Evolutionary conservation across 2,329 filamentous ascomycete genomes (phyloP), one percentile per base, ranked within the genome.

Genomic region (Chaetomiaceae sp.): DNA sequence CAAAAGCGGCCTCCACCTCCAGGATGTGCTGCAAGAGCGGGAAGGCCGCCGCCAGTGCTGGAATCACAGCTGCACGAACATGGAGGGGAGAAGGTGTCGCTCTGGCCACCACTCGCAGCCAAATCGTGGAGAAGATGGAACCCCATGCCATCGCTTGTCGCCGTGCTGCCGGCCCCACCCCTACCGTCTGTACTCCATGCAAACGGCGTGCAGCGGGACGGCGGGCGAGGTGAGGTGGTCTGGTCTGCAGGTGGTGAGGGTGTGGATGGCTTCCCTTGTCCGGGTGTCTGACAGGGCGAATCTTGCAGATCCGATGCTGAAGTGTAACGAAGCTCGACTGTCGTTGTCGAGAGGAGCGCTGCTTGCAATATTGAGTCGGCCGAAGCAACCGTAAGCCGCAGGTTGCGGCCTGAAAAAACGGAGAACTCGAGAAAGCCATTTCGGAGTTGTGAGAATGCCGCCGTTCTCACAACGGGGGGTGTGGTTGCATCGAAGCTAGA

Each of bases 21-120:
- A 49, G n/a, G n/a, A n/a, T 55, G 51, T 58, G 57, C 67, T 72
- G 71, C 71, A 74, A 66, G 69, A 68, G 68, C 70, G 70, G 71
- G 69, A 72, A 74, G 53, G 54, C 53, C 57, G 60, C 59, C 51
- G 56, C 55, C 43, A 49, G 44, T 47, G 48, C 47, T 53, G 46
- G 47, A 56, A 44, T 43, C 46, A 58, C 42, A 54, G 54, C 54
- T 57, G 57, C 58, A 58, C 56, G 55, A 50, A 51, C 48, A 57
- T 50, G 40, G 44, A 50, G 39, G 56, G 45, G 43, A 46, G 43
- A 7, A 31, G 14, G 34, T 17, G 39, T 19, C 36, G 31, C 31
- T 34, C 42, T 19, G 37, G 22, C 47, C 50, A 48, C 34, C 29
- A 27, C 39, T 37, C 20, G 45, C 31, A 43, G 27, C 51, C 38